Conservation (phyloP, 768 basidiomycete genomes). For the Lyophyllum shimeji region DNA sequence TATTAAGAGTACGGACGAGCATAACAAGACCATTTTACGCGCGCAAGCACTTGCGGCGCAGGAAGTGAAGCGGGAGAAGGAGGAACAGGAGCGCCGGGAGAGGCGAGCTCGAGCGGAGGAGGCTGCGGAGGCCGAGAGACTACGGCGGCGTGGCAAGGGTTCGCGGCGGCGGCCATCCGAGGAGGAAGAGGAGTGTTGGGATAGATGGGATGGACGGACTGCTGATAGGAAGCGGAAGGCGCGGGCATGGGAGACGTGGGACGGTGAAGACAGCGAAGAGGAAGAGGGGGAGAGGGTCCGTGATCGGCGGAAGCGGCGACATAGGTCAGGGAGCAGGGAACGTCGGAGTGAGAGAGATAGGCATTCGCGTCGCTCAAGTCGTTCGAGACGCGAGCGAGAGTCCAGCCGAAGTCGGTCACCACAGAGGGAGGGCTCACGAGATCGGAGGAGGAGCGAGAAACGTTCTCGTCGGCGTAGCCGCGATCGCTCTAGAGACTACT, state of each 20-base stretch:
- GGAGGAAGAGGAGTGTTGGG: conserved; percentile 39
- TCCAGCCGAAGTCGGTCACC: conserved; percentile 23
- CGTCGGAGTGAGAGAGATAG: conserved; percentile 18
- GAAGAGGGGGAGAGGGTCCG: conserved; percentile 33
- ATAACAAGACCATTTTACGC: conserved; percentile 82
- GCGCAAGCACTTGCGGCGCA: conserved; percentile 73
- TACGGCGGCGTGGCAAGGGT: conserved; percentile 34
- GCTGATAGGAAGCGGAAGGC: conserved; percentile 45
- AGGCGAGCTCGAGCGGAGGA: conserved; percentile 71
- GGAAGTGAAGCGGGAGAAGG: conserved; percentile 65
- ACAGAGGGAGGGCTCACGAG: conserved; percentile 2
- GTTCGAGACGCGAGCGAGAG: conserved; percentile 23
- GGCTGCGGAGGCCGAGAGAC: conserved; percentile 66
- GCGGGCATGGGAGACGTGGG: conserved; percentile 52
- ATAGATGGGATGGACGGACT: conserved; percentile 53
- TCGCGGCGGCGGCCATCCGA: conserved; percentile 21
- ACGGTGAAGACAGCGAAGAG: conserved; percentile 40
- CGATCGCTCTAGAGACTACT: background rate
- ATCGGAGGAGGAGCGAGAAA: conserved; percentile 8
- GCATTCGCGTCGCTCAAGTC: conserved; percentile 15
- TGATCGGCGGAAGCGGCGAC: conserved; percentile 21
- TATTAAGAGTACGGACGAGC: conserved; percentile 92
- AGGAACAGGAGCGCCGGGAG: conserved; percentile 65
- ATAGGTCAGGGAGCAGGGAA: conserved; percentile 25
- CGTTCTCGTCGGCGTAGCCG: conserved; percentile 9